A percentile compares a stretch with the other conserved stretches of the same genome.
Evolutionary conservation across 2,329 filamentous ascomycete species (phyloP).

Genomic region (Mariannaea sp.): DNA sequence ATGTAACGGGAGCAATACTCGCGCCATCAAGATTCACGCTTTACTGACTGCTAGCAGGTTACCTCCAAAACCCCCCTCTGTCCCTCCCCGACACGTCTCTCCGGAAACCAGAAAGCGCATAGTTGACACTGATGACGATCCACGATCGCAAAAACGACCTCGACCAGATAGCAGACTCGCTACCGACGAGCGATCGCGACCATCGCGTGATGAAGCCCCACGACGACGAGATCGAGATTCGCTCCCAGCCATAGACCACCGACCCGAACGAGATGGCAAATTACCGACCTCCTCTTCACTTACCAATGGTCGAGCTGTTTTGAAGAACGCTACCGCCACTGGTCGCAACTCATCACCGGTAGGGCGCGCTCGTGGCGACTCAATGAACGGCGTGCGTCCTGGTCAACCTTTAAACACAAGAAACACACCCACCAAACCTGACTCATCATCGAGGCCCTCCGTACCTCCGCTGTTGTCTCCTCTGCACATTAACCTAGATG

Average conservation of each 20-base stretch:
- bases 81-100: conserved; percentile 46
- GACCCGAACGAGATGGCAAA: conserved; percentile 38
- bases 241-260: conserved; percentile 38
- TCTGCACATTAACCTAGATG: conserved; percentile 52
- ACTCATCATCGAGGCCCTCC: conserved; percentile 44
- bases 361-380: conserved; percentile 47
- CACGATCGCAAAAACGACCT: conserved; percentile 52
- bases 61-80: conserved; percentile 44
- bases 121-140: conserved; percentile 50
- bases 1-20: conserved; percentile 7
- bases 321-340: conserved; percentile 39
- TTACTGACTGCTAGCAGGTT: conserved; percentile 37
- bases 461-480: conserved; percentile 61
- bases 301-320: conserved; percentile 44
- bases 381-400: conserved; percentile 50
- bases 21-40: background rate
- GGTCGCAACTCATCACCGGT: conserved; percentile 42
- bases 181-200: conserved; percentile 41
- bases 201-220: conserved; percentile 42
- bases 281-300: conserved; percentile 37
- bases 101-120: conserved; percentile 54
- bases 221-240: conserved; percentile 41
- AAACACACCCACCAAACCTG: conserved; percentile 46
- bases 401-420: conserved; percentile 42
- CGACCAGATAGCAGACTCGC: conserved; percentile 46